Conservation (phyloP, 1,284 basidiomycete species). For the Tylopilus orsonianus region DNA sequence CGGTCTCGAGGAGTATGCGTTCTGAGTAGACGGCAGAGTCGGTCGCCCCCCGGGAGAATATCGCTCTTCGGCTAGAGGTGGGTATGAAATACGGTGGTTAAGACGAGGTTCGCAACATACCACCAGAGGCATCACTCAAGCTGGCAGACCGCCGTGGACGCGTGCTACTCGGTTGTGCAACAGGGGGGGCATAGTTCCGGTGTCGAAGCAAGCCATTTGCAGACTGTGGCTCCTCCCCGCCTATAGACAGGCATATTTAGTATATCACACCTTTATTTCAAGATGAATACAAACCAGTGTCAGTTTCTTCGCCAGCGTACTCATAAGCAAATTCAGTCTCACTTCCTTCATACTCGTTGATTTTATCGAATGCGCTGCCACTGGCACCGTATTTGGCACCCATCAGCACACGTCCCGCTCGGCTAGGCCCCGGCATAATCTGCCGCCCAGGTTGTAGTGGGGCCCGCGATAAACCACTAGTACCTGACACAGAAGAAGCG, state of each 20-base stretch:
- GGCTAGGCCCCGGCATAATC: conserved; percentile 37
- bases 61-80: conserved; percentile 25
- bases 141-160: conserved; percentile 68
- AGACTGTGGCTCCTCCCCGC: conserved; percentile 30
- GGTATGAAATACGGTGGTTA: conserved; percentile 7
- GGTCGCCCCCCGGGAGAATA: conserved; percentile 33
- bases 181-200: conserved; percentile 26
- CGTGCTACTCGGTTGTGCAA: conserved; percentile 27
- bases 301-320: conserved; percentile 32
- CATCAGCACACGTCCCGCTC: conserved; percentile 37
- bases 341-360: conserved; percentile 36
- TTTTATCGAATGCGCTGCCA: conserved; percentile 33
- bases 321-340: conserved; percentile 31
- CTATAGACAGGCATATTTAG: conserved; percentile 15
- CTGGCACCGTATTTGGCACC: conserved; percentile 32
- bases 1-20: conserved; percentile 45
- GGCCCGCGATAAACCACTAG: conserved; percentile 24
- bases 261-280: neutral
- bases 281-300: conserved; percentile 28
- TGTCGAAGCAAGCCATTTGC: conserved; percentile 27
- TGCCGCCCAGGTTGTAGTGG: conserved; percentile 36
- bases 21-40: conserved; percentile 33
- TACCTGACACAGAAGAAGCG: conserved; percentile 26
- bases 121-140: conserved; percentile 58
- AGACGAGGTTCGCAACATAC: conserved; percentile 28